Evolutionary conservation across 345 rosid genomes (phyloP).

Genomic region (Brassica rapa): DNA sequence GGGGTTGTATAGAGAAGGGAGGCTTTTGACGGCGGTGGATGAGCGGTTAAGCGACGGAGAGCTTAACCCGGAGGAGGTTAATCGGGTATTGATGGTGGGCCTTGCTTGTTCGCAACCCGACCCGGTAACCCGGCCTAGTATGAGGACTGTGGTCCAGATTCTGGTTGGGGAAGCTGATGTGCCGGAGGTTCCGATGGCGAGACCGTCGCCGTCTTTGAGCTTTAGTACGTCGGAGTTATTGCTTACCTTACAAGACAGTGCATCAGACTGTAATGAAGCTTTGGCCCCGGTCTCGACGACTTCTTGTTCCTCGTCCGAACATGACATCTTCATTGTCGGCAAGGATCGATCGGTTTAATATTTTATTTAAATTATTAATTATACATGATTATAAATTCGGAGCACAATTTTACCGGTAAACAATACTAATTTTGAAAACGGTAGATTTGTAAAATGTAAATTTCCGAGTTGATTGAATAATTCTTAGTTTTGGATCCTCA

Average conservation of each 20-base stretch:
- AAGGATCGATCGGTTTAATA: slow-evolving; percentile 38
- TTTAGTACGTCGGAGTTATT: slow-evolving; percentile 83
- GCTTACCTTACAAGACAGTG: slow-evolving; percentile 81
- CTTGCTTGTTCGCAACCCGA: slow-evolving; percentile 94
- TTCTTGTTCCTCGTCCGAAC: slow-evolving; percentile 71
- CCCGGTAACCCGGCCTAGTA: slow-evolving; percentile 75
- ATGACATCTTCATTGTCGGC: slow-evolving; percentile 44
- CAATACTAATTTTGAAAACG: neutral
- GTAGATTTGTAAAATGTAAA: neutral
- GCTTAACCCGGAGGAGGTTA: slow-evolving; percentile 62
- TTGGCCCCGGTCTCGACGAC: slow-evolving; percentile 43
- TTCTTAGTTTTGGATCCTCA: slow-evolving; percentile 6
- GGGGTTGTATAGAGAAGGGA: slow-evolving; percentile 82
- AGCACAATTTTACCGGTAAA: slow-evolving; percentile 20
- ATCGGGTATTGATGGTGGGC: slow-evolving; percentile 71
- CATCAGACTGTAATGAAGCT: slow-evolving; percentile 76
- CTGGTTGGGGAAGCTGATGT: slow-evolving; percentile 83
- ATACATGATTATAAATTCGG: slow-evolving; percentile 13
- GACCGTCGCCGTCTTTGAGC: slow-evolving; percentile 75
- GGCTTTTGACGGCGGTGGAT: slow-evolving; percentile 68
- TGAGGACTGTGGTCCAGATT: slow-evolving; percentile 90
- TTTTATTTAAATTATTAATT: neutral
- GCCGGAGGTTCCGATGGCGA: slow-evolving; percentile 78
- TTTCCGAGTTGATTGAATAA: neutral
- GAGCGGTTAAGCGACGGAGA: slow-evolving; percentile 57